phyloP scores from a whole-genome alignment of 768 basidiomycete genomes.

The Trametes elegans region DNA sequence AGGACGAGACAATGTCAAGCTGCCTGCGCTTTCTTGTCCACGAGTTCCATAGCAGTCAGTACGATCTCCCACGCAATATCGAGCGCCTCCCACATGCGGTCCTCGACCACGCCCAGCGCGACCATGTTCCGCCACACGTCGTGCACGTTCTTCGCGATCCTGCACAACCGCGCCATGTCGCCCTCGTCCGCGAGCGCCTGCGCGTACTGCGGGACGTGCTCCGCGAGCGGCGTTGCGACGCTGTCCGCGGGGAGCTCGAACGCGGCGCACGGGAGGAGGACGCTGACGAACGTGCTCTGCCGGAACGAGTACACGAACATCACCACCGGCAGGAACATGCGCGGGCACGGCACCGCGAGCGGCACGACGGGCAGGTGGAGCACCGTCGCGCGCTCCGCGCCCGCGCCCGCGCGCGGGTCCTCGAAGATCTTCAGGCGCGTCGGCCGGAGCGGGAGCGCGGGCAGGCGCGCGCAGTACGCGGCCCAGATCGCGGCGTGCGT shows the following conservation, averaged over 20 bases:
- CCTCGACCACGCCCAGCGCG: slow-evolving; percentile 46
- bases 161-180: neutral
- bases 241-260: neutral
- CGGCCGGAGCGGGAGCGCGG: slow-evolving; percentile 42
- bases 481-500: slow-evolving; percentile 66
- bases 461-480: slow-evolving; percentile 60
- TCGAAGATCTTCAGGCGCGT: slow-evolving; percentile 23
- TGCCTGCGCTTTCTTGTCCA: neutral
- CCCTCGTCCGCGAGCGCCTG: neutral
- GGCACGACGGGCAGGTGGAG: slow-evolving; percentile 53
- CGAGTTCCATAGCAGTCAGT: slow-evolving; percentile 33
- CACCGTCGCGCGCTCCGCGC: neutral
- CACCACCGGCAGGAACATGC: slow-evolving; percentile 52
- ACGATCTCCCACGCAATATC: slow-evolving; percentile 46
- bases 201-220: neutral
- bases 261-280: slow-evolving; percentile 1
- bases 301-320: slow-evolving; percentile 56
- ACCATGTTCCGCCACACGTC: slow-evolving; percentile 33
- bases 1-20: neutral
- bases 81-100: slow-evolving; percentile 39
- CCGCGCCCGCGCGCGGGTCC: neutral
- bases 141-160: slow-evolving; percentile 12
- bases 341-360: slow-evolving; percentile 55
- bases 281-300: neutral
- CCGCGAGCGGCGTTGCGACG: neutral